A percentile compares a stretch with the other conserved stretches of the same genome.
Conservation (phyloP, 352 stramenopile species). For the Globisporangium paroecandrum region DNA sequence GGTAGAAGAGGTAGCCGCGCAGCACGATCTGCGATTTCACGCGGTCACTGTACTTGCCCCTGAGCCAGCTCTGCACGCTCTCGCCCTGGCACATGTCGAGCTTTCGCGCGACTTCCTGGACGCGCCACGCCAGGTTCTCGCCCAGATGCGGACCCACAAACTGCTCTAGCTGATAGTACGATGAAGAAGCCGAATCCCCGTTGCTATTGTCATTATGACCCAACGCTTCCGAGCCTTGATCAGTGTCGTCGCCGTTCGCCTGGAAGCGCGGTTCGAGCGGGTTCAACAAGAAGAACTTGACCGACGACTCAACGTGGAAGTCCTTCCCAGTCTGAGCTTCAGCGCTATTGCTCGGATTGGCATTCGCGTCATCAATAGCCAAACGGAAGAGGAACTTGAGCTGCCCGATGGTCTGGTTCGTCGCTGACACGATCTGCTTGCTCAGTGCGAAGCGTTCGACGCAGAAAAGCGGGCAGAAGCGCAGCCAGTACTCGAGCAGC, state of each 20-base stretch:
- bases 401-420: constrained; percentile 63
- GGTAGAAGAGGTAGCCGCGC: constrained; percentile 66
- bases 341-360: neutral
- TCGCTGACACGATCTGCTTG: constrained; percentile 62
- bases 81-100: constrained; percentile 54
- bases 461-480: constrained; percentile 40
- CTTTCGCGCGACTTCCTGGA: constrained; percentile 65
- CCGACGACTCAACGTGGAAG: constrained; percentile 70
- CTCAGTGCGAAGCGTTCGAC: constrained; percentile 44
- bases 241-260: no score
- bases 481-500: constrained; percentile 69
- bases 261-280: constrained; percentile 18
- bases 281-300: constrained; percentile 80
- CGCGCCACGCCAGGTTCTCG: constrained; percentile 70
- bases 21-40: constrained; percentile 60
- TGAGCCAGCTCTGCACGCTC: constrained; percentile 51
- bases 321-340: constrained; percentile 19
- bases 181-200: neutral
- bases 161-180: constrained; percentile 42
- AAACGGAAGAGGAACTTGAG: constrained; percentile 73
- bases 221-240: neutral
- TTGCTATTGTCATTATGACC: neutral
- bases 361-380: neutral
- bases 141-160: constrained; percentile 71
- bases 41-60: constrained; percentile 43